A percentile compares a stretch with the other conserved stretches of the same genome.
These are phyloP conservation scores for Acanthamoeba castellanii DNA, from an alignment of 208 protist species.

Conservation along the genomic window DNA sequence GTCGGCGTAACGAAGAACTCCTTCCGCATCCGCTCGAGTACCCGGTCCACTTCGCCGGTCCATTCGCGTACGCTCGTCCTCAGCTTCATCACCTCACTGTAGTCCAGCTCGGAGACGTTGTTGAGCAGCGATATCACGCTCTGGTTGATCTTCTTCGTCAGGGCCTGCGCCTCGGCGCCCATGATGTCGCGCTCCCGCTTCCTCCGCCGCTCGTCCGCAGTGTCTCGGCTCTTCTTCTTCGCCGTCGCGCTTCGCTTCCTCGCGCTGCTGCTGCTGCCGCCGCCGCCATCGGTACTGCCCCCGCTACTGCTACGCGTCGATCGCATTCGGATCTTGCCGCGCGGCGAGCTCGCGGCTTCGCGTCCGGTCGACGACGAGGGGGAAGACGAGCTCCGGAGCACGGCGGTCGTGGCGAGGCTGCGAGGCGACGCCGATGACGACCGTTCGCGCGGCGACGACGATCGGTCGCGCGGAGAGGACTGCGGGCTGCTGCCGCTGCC, in stretches of 20 bases:
- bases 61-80: constrained; percentile 56
- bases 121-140: not conserved
- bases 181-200: constrained; percentile 13
- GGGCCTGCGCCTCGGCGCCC: constrained; percentile 16
- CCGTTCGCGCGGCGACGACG: not conserved
- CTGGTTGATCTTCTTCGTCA: constrained; percentile 18
- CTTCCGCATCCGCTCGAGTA: not conserved
- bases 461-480: not conserved
- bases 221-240: not conserved
- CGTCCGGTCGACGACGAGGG: not conserved
- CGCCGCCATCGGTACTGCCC: not conserved
- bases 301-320: not conserved
- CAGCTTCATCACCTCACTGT: constrained; percentile 60
- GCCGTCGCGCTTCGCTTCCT: not conserved
- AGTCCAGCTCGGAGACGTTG: constrained; percentile 51
- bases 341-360: not conserved
- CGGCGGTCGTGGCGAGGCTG: not conserved
- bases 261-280: not conserved
- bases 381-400: not conserved
- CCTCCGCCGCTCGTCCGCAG: not conserved
- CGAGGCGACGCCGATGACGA: not conserved
- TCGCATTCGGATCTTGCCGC: not conserved
- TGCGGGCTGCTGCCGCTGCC: not conserved
- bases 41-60: constrained; percentile 44
- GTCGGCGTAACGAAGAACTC: not conserved